Conservation (phyloP, 2,329 filamentous ascomycete species). For the Xylogone sp. region DNA sequence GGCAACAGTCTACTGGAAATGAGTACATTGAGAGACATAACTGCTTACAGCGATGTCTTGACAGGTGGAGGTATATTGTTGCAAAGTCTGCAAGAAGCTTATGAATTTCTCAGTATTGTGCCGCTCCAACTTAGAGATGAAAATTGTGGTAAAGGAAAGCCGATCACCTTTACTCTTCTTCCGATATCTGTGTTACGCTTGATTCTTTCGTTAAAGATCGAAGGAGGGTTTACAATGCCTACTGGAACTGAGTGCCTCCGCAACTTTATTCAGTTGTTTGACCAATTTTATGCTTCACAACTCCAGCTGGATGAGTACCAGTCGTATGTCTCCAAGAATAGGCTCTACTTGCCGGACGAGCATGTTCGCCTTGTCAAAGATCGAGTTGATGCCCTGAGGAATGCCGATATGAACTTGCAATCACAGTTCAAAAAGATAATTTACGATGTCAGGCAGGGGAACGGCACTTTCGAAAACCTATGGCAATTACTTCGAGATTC, state of each 20-base stretch:
- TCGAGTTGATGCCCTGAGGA: constrained; percentile 4
- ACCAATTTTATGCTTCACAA: constrained; percentile 11
- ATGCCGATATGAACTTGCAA: constrained; percentile 8
- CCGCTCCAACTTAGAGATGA: constrained; percentile 14
- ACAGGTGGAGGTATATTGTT: constrained; percentile 10
- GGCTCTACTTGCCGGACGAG: constrained; percentile 12
- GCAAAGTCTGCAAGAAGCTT: constrained; percentile 15
- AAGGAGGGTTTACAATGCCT: neutral
- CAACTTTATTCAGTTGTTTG: constrained; percentile 17
- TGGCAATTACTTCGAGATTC: constrained; percentile 10
- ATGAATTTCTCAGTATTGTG: constrained; percentile 17
- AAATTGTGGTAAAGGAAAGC: constrained; percentile 21
- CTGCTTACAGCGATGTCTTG: constrained; percentile 15
- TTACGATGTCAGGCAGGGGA: constrained; percentile 13
- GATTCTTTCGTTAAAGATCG: constrained; percentile 9
- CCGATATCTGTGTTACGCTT: constrained; percentile 19
- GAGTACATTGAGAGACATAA: constrained; percentile 7
- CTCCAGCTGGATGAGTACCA: constrained; percentile 16
- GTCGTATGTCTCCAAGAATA: constrained; percentile 7
- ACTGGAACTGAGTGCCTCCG: constrained; percentile 1
- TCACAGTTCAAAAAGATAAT: constrained; percentile 10
- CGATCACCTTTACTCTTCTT: constrained; percentile 21
- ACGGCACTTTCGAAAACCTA: constrained; percentile 6
- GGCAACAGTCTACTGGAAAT: neutral
- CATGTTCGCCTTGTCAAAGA: constrained; percentile 12